Percentiles rank a stretch among this genome's conserved stretches.
phyloP scores from a whole-genome alignment of 1,139 yeast genomes.

The Hansenula lynferdii region DNA sequence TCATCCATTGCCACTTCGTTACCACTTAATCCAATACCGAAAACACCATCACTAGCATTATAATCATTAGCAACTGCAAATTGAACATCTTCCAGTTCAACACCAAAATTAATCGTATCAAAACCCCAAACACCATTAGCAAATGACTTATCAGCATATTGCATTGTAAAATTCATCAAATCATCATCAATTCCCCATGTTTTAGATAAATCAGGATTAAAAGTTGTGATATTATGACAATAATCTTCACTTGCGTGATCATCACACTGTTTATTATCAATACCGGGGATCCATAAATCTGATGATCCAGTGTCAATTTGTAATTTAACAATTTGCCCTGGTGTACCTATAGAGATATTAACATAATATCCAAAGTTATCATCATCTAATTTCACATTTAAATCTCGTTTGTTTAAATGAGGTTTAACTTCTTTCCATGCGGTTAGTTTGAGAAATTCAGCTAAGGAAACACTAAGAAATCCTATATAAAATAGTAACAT shows the following conservation, averaged over 20 bases:
- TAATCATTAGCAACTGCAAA: constrained; percentile 52
- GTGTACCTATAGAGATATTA: constrained; percentile 40
- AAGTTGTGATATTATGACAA: no score
- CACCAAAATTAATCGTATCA: constrained; percentile 41
- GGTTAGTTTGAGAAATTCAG: no score
- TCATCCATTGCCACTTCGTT: no score
- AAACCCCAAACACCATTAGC: constrained; percentile 61
- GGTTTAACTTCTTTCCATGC: no score
- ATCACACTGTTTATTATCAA: constrained; percentile 19
- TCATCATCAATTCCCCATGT: no score
- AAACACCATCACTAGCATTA: constrained; percentile 46
- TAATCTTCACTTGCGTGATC: no score
- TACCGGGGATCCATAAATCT: constrained; percentile 55
- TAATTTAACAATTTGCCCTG: constrained; percentile 43
- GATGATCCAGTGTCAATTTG: constrained; percentile 70
- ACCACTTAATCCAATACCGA: constrained; percentile 55
- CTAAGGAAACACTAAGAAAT: no score
- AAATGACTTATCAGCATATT: constrained; percentile 53
- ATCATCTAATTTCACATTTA: no score
- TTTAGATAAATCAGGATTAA: no score
- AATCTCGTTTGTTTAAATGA: no score
- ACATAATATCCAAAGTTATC: not conserved
- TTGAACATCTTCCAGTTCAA: constrained; percentile 27
- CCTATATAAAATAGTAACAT: no score
- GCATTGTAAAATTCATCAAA: constrained; percentile 40